Percentiles rank a stretch among this genome's conserved stretches.
Evolutionary conservation across 306 rosid genomes (phyloP).

Genomic region (barrel medic (Medicago truncatula)): DNA sequence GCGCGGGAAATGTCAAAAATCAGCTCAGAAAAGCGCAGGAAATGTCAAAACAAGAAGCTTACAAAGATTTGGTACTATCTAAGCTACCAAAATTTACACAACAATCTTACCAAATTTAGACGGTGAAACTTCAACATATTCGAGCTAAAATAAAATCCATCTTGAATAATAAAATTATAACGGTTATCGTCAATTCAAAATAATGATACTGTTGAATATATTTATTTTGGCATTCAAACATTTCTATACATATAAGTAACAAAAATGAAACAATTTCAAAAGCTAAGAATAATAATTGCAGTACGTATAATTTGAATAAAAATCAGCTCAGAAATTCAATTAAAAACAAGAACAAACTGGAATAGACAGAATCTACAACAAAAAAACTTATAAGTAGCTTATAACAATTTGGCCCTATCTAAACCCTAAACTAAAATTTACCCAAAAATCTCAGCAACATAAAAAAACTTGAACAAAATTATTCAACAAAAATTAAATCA

Average conservation of each 20-base stretch:
- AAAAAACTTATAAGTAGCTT: background rate
- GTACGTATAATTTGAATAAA: background rate
- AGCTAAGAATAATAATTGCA: too few species aligned
- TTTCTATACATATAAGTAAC: background rate
- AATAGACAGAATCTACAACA: background rate
- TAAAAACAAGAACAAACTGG: background rate
- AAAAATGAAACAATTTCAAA: too few species aligned
- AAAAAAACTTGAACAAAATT: background rate
- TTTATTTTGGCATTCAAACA: background rate
- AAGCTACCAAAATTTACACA: background rate
- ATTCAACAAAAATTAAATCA: background rate
- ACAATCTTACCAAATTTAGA: background rate
- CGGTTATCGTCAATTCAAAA: background rate
- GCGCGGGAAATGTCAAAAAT: too few species aligned
- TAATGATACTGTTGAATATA: background rate
- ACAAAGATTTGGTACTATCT: too few species aligned
- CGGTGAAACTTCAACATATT: background rate
- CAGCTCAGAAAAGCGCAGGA: too few species aligned
- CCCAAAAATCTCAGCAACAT: background rate
- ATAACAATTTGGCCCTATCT: background rate
- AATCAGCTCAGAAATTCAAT: background rate
- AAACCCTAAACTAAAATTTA: background rate
- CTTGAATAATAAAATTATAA: background rate
- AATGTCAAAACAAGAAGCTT: too few species aligned
- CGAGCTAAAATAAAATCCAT: background rate